A percentile compares a stretch with the other conserved stretches of the same genome.
These are phyloP conservation scores for Ophiobolus disseminans DNA, from an alignment of 2,329 filamentous ascomycete genomes.

Conservation along the genomic window DNA sequence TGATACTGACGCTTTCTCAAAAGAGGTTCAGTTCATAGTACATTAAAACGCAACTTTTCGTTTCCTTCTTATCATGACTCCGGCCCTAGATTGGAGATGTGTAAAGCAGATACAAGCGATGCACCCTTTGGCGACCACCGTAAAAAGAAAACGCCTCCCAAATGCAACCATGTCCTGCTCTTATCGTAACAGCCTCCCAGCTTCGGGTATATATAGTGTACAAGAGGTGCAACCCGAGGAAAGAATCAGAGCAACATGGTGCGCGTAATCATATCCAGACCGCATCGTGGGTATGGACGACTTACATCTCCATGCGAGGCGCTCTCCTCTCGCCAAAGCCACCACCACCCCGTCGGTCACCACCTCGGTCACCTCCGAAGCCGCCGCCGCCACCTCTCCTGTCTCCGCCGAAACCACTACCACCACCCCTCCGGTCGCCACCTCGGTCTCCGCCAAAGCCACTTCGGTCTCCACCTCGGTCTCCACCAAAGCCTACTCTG, in stretches of 20 bases:
- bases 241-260: background rate
- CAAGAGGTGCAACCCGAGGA: slow-evolving; percentile 8
- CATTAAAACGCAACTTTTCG: too few species aligned
- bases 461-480: too few species aligned
- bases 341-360: slow-evolving; percentile 18
- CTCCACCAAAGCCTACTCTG: slow-evolving; percentile 1
- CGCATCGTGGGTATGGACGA: too few species aligned
- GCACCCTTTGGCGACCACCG: background rate
- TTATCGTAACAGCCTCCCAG: slow-evolving; percentile 19
- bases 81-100: slow-evolving; percentile 10
- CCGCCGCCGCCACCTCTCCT: slow-evolving; percentile 20
- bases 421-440: slow-evolving; percentile 14
- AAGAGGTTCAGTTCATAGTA: background rate
- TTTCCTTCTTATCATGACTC: background rate
- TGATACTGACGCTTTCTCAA: too few species aligned
- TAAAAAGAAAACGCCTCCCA: background rate
- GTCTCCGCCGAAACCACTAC: slow-evolving; percentile 17
- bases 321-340: slow-evolving; percentile 24
- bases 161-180: slow-evolving; percentile 4
- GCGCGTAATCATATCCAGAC: too few species aligned
- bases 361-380: slow-evolving; percentile 20
- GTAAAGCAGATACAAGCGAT: background rate
- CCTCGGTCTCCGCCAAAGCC: slow-evolving; percentile 16
- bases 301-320: slow-evolving; percentile 14
- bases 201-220: slow-evolving; percentile 26